These are phyloP conservation scores for Arctium minus DNA, from an alignment of 129 eudicot species.

Conservation along the genomic window DNA sequence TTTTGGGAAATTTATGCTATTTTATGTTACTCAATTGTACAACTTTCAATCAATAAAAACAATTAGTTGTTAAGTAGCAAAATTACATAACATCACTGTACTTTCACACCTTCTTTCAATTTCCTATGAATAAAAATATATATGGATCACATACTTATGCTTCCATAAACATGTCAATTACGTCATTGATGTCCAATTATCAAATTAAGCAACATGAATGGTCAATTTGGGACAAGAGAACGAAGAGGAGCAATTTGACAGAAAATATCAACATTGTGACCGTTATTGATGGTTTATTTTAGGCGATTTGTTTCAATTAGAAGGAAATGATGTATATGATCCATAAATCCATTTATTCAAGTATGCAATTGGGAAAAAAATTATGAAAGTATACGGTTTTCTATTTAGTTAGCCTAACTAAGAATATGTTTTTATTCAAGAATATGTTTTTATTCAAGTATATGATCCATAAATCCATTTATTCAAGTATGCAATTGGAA, in stretches of 20 bases:
- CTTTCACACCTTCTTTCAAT: neutral
- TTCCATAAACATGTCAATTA: neutral
- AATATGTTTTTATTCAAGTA: neutral
- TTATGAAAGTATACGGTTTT: neutral
- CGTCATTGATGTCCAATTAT: neutral
- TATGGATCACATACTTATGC: neutral
- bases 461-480: neutral
- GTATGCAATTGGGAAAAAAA: neutral
- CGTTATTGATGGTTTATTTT: neutral
- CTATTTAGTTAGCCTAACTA: neutral
- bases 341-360: neutral
- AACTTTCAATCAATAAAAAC: neutral
- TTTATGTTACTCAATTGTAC: neutral
- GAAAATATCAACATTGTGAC: neutral
- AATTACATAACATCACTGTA: neutral
- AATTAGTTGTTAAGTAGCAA: neutral
- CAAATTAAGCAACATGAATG: neutral
- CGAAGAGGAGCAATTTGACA: neutral
- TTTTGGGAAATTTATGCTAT: neutral
- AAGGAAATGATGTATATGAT: neutral
- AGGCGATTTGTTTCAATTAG: neutral
- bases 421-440: neutral
- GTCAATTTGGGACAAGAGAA: neutral
- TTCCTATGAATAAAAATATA: neutral
- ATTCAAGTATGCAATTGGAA: neutral